phyloP scores from a whole-genome alignment of 495 filamentous ascomycete genomes.

The Filosporella fistucella region DNA sequence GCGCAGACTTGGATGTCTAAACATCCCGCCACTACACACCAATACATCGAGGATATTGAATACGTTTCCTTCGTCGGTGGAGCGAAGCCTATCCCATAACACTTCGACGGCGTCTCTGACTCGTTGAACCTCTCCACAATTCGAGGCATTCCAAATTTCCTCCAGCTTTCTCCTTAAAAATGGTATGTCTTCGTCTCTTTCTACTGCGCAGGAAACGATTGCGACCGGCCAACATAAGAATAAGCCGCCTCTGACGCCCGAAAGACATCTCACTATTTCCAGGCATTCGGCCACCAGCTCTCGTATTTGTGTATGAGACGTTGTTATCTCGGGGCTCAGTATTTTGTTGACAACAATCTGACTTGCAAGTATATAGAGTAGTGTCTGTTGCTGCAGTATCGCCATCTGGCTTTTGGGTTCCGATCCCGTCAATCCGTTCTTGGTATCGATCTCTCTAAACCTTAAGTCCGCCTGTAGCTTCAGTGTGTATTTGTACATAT shows the following conservation, averaged over 20 bases:
- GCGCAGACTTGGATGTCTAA: conserved; percentile 7
- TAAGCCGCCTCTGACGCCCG: neutral
- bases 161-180: conserved; percentile 6
- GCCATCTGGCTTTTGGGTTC: neutral
- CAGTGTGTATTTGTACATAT: neutral
- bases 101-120: conserved; percentile 7
- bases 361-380: conserved; percentile 6
- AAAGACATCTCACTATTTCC: neutral
- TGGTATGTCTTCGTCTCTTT: neutral
- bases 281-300: conserved; percentile 5
- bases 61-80: too few relatives aligned
- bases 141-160: conserved; percentile 3
- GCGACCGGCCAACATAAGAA: conserved; percentile 11
- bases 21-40: conserved; percentile 4
- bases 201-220: conserved; percentile 5
- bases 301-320: neutral
- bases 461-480: conserved; percentile 1
- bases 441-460: neutral
- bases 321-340: neutral
- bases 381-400: conserved; percentile 3
- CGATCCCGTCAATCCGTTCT: neutral
- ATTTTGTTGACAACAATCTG: conserved; percentile 8
- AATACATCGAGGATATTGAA: conserved; percentile 7
- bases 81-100: conserved; percentile 3
- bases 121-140: conserved; percentile 6